These are phyloP conservation scores for Coemansia sp. DNA, from an alignment of 192 early-diverging fungal genomes.

Conservation along the genomic window DNA sequence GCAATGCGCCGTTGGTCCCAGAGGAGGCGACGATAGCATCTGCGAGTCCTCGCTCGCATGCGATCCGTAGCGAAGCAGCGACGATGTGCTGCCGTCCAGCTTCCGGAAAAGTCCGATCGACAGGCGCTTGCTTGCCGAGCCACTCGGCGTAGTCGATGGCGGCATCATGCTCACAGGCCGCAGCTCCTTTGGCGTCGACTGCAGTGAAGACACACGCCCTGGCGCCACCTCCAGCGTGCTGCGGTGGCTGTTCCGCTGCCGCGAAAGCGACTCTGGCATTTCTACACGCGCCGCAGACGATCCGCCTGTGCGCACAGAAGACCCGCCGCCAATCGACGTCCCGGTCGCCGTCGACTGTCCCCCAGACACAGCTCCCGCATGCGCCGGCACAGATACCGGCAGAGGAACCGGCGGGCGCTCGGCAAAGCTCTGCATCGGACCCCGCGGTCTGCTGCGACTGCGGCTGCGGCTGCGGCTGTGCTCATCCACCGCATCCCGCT, in stretches of 20 bases:
- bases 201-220: conserved; percentile 34
- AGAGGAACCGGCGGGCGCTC: conserved; percentile 17
- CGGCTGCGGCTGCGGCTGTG: conserved; percentile 44
- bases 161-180: conserved; percentile 47
- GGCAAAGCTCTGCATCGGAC: conserved; percentile 3
- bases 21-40: conserved; percentile 14
- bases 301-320: conserved; percentile 1
- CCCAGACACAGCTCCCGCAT: conserved; percentile 7
- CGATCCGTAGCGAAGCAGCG: conserved; percentile 38
- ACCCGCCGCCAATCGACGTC: conserved; percentile 7
- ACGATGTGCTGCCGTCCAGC: conserved; percentile 28
- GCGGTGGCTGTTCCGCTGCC: conserved; percentile 22
- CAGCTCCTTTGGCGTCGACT: conserved; percentile 31
- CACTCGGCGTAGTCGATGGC: conserved; percentile 13
- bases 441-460: conserved; percentile 21
- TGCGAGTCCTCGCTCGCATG: conserved; percentile 35
- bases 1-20: conserved; percentile 2
- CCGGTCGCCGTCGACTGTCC: neutral
- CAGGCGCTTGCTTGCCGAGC: conserved; percentile 35
- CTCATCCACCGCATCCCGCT: conserved; percentile 22
- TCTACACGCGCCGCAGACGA: conserved; percentile 2
- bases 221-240: conserved; percentile 39
- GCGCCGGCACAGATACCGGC: neutral
- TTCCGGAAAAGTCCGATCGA: conserved; percentile 45
- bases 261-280: conserved; percentile 8